These are phyloP conservation scores for Warburgia ugandensis DNA, from an alignment of 164 flowering plant species.

Conservation along the genomic window DNA sequence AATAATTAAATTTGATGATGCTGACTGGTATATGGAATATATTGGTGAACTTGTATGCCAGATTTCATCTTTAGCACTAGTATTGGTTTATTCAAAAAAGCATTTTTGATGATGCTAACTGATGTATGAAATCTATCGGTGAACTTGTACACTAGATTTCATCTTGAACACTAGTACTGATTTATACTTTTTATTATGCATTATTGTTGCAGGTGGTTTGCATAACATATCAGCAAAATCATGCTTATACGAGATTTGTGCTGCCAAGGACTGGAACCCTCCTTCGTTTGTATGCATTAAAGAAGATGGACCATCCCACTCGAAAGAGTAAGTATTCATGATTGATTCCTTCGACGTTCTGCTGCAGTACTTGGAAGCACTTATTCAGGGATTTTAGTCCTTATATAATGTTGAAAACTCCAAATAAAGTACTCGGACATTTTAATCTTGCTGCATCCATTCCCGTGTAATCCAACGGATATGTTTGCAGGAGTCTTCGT, in stretches of 20 bases:
- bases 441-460: too few species aligned
- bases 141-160: too few species aligned
- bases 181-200: neutral
- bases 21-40: too few species aligned
- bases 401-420: neutral
- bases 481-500: too few species aligned
- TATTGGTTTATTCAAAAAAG: too few species aligned
- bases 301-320: constrained; percentile 74
- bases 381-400: neutral
- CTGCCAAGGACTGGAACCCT: constrained; percentile 56
- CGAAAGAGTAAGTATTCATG: constrained; percentile 48
- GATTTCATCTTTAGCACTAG: too few species aligned
- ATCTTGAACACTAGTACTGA: neutral
- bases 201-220: constrained; percentile 25
- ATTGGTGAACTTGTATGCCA: too few species aligned
- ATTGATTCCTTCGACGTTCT: constrained; percentile 3
- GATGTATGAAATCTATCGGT: too few species aligned
- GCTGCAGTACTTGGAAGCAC: neutral
- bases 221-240: constrained; percentile 39
- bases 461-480: too few species aligned
- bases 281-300: constrained; percentile 62
- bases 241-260: constrained; percentile 55
- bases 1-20: too few species aligned
- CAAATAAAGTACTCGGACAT: neutral
- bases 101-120: too few species aligned